Percentiles rank a stretch among this genome's conserved stretches.
These are phyloP conservation scores for Nidularia sp. DNA, from an alignment of 768 basidiomycete genomes.

Conservation along the genomic window DNA sequence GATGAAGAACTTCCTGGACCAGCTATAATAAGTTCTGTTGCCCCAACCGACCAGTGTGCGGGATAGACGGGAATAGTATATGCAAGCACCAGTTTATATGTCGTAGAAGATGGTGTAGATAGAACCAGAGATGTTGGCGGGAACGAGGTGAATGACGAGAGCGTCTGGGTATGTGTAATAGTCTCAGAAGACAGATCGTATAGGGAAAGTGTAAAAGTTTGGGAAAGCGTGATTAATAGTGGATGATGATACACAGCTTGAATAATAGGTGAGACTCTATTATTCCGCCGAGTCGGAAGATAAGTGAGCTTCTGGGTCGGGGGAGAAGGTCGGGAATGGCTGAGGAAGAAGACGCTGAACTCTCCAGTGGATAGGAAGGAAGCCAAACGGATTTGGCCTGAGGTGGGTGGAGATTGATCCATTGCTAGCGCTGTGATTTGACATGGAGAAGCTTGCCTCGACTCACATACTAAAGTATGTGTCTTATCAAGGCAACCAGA, in stretches of 20 bases:
- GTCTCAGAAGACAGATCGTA: conserved; percentile 60
- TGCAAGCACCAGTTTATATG: conserved; percentile 71
- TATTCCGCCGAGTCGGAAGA: conserved; percentile 34
- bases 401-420: conserved; percentile 65
- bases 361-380: conserved; percentile 68
- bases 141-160: conserved; percentile 75
- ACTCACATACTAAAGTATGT: conserved; percentile 40
- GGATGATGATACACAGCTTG: conserved; percentile 79
- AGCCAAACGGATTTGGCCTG: conserved; percentile 41
- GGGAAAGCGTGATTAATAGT: conserved; percentile 67
- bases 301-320: conserved; percentile 45
- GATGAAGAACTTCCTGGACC: conserved; percentile 15
- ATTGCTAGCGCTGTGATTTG: conserved; percentile 64
- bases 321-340: conserved; percentile 36
- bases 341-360: conserved; percentile 55
- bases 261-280: conserved; percentile 42
- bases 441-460: conserved; percentile 22
- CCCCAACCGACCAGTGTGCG: conserved; percentile 74
- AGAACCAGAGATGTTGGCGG: conserved; percentile 81
- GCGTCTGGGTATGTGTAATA: conserved; percentile 57
- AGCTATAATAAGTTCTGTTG: conserved; percentile 71
- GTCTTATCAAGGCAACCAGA: conserved; percentile 23
- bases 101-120: conserved; percentile 51
- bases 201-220: conserved; percentile 63
- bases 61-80: conserved; percentile 80